Conservation (phyloP, 768 basidiomycete genomes). For the Mycena galericulata region DNA sequence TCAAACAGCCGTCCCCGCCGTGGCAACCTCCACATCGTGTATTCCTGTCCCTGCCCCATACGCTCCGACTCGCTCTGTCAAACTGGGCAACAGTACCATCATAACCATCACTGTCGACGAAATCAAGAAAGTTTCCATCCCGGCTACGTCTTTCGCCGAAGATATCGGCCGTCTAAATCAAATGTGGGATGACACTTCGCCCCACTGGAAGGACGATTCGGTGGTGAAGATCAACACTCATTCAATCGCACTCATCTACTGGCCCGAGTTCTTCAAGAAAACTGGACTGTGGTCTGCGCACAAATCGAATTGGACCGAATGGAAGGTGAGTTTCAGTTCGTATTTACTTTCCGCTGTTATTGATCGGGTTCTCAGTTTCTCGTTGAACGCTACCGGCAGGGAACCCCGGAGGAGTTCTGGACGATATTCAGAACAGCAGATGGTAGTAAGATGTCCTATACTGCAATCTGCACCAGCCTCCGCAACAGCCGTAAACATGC, state of each 20-base stretch:
- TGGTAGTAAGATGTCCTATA: slow-evolving; percentile 29
- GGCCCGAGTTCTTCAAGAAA: slow-evolving; percentile 16
- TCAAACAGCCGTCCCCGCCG: background rate
- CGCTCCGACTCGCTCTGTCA: background rate
- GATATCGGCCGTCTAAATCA: slow-evolving; percentile 36
- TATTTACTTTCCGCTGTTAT: background rate
- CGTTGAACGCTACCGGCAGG: slow-evolving; percentile 27
- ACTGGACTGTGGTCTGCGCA: slow-evolving; percentile 15
- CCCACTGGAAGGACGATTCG: slow-evolving; percentile 35
- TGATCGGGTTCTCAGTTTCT: slow-evolving; percentile 25
- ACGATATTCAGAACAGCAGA: slow-evolving; percentile 24
- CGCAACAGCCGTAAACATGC: slow-evolving; percentile 5
- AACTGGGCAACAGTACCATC: slow-evolving; percentile 1
- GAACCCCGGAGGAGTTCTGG: slow-evolving; percentile 34
- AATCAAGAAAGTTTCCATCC: background rate
- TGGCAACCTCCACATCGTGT: background rate
- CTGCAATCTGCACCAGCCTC: slow-evolving; percentile 28
- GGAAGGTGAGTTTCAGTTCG: slow-evolving; percentile 23
- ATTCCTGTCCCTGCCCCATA: background rate
- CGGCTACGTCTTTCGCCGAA: slow-evolving; percentile 35
- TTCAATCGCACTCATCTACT: slow-evolving; percentile 22
- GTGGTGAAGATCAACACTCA: slow-evolving; percentile 32
- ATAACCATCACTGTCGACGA: slow-evolving; percentile 3
- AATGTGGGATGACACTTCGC: slow-evolving; percentile 42
- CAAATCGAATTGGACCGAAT: slow-evolving; percentile 27